A percentile compares a stretch with the other conserved stretches of the same genome.
phyloP scores from a whole-genome alignment of 2,329 filamentous ascomycete species.

The Apiospora rasikravindrae region DNA sequence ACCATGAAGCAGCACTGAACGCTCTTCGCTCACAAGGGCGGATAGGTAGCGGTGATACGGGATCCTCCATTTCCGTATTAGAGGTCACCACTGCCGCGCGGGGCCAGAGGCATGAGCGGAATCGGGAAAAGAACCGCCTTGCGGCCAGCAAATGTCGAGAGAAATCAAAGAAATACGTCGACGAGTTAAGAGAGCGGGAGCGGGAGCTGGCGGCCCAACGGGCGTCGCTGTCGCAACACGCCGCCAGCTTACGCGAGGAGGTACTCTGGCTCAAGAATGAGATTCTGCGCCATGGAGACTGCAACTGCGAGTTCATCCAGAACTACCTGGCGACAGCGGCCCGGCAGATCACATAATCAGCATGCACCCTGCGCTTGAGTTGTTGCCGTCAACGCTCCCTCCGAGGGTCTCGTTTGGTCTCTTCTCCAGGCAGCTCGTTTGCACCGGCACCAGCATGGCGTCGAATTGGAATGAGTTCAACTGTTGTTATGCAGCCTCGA shows the following conservation, averaged over 20 bases:
- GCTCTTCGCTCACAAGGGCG: neutral
- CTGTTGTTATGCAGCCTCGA: neutral
- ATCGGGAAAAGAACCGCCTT: constrained; percentile 32
- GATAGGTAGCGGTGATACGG: neutral
- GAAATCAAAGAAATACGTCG: constrained; percentile 35
- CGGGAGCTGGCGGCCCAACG: constrained; percentile 25
- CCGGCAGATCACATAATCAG: constrained; percentile 19
- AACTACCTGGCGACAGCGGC: constrained; percentile 36
- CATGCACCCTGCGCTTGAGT: neutral
- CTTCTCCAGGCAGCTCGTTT: neutral
- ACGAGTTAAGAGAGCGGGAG: constrained; percentile 34
- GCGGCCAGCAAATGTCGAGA: constrained; percentile 39
- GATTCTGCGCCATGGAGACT: constrained; percentile 36
- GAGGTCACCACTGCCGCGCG: constrained; percentile 11
- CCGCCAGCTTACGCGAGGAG: constrained; percentile 33
- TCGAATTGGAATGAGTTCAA: neutral
- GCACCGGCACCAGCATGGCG: neutral
- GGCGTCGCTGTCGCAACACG: constrained; percentile 28
- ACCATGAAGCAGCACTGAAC: constrained; percentile 6
- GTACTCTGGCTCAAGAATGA: constrained; percentile 38
- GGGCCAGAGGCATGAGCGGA: constrained; percentile 20
- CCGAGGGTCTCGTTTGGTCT: neutral
- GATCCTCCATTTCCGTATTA: constrained; percentile 16
- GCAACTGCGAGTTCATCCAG: constrained; percentile 34
- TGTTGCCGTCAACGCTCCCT: neutral